Conservation (phyloP, 2,329 filamentous ascomycete species). For the Calonectria crousiana region DNA sequence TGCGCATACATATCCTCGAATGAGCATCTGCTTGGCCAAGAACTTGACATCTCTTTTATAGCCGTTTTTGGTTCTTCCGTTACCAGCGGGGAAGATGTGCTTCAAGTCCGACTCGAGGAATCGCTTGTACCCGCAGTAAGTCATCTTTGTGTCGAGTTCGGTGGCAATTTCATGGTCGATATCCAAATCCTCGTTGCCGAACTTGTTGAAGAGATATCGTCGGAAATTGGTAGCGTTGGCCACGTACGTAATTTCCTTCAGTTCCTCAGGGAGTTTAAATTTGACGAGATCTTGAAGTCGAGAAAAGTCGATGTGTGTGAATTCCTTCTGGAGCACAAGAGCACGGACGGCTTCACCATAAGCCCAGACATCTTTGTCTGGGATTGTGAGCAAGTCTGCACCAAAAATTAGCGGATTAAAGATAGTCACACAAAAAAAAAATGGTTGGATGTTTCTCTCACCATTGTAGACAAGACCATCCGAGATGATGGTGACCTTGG, state of each 20-base stretch:
- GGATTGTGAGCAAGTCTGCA: conserved; percentile 61
- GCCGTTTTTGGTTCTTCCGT: conserved; percentile 30
- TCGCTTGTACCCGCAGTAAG: conserved; percentile 45
- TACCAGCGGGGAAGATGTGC: conserved; percentile 41
- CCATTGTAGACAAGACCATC: conserved; percentile 68
- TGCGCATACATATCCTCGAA: conserved; percentile 34
- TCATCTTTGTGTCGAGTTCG: conserved; percentile 45
- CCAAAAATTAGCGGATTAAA: not conserved
- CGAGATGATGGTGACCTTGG: conserved; percentile 58
- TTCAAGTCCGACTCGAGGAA: conserved; percentile 47
- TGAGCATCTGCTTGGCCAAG: conserved; percentile 48
- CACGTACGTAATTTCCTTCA: conserved; percentile 56
- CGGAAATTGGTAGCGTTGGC: conserved; percentile 48
- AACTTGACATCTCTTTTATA: conserved; percentile 44
- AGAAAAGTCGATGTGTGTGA: conserved; percentile 58
- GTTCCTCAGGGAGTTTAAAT: conserved; percentile 51
- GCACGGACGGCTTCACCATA: conserved; percentile 60
- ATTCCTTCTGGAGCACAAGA: conserved; percentile 52
- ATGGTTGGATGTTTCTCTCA: conserved; percentile 41
- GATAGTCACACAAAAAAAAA: not conserved
- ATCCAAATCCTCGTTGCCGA: conserved; percentile 40
- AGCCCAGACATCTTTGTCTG: conserved; percentile 60
- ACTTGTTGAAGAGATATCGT: conserved; percentile 41
- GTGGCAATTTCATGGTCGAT: conserved; percentile 46
- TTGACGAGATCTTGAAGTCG: conserved; percentile 59